Conservation (phyloP, 352 stramenopile genomes). For the Globisporangium cystogenes region DNA sequence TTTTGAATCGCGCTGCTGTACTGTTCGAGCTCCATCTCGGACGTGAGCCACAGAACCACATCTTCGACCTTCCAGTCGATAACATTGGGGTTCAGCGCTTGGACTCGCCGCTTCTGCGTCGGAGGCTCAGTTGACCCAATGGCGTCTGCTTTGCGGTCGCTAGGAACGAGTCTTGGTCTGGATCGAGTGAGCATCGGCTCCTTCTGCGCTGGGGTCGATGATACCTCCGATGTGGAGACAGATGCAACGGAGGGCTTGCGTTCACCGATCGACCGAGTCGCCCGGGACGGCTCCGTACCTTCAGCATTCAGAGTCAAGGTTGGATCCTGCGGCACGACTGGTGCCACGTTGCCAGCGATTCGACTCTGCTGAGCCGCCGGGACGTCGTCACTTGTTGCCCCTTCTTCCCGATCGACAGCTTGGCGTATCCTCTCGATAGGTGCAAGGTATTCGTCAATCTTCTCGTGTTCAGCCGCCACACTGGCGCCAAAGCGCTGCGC, state of each 20-base stretch:
- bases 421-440: background rate
- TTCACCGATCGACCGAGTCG: too few species aligned
- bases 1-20: slow-evolving; percentile 27
- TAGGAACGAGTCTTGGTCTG: background rate
- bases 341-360: too few species aligned
- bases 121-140: background rate
- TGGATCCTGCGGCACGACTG: too few species aligned
- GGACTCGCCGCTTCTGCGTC: background rate
- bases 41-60: slow-evolving; percentile 34
- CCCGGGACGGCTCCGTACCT: too few species aligned
- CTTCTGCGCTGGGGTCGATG: background rate
- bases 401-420: background rate
- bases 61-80: slow-evolving; percentile 50
- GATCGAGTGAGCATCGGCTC: background rate
- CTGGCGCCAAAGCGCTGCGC: too few species aligned
- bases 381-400: background rate
- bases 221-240: too few species aligned
- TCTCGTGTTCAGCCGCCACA: background rate
- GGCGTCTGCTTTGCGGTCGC: background rate
- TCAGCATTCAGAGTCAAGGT: too few species aligned
- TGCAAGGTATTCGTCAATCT: slow-evolving; percentile 10
- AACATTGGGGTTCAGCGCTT: slow-evolving; percentile 15
- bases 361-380: too few species aligned
- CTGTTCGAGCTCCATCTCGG: slow-evolving; percentile 41
- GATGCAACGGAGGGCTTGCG: too few species aligned